These are phyloP conservation scores for Hemileccinum impolitum DNA, from an alignment of 768 basidiomycete species.

Conservation along the genomic window DNA sequence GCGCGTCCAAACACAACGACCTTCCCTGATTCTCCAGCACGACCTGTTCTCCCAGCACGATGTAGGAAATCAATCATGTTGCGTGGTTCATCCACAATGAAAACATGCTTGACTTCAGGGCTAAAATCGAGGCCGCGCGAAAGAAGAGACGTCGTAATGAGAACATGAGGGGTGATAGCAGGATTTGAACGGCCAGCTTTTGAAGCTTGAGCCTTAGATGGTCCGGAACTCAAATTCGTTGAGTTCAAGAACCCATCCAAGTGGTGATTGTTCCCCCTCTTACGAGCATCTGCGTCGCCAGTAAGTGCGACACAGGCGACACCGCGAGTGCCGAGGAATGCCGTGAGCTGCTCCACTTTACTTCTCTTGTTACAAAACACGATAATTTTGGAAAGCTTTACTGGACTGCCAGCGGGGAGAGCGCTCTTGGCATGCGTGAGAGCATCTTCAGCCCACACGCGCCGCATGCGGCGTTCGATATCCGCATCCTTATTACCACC, in stretches of 20 bases:
- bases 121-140: slow-evolving; percentile 89
- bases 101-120: slow-evolving; percentile 72
- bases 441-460: slow-evolving; percentile 73
- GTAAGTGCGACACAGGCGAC: slow-evolving; percentile 66
- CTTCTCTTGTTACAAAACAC: slow-evolving; percentile 80
- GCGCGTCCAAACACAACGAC: slow-evolving; percentile 76
- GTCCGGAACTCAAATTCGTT: not conserved
- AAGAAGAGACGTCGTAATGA: slow-evolving; percentile 88
- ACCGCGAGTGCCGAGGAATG: slow-evolving; percentile 55
- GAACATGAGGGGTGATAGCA: slow-evolving; percentile 52
- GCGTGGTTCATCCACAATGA: slow-evolving; percentile 83
- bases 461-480: slow-evolving; percentile 68
- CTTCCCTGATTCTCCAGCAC: slow-evolving; percentile 67
- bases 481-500: slow-evolving; percentile 81
- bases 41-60: slow-evolving; percentile 79
- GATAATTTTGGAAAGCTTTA: slow-evolving; percentile 60
- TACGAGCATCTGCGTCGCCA: slow-evolving; percentile 53
- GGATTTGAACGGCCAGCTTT: slow-evolving; percentile 19
- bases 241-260: slow-evolving; percentile 67
- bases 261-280: slow-evolving; percentile 70
- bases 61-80: slow-evolving; percentile 93
- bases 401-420: slow-evolving; percentile 16
- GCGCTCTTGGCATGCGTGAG: slow-evolving; percentile 27
- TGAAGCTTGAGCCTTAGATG: slow-evolving; percentile 1
- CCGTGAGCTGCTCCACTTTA: slow-evolving; percentile 61